Evolutionary conservation across 495 filamentous ascomycete genomes (phyloP).

Genomic region (Penicillium ucsense): DNA sequence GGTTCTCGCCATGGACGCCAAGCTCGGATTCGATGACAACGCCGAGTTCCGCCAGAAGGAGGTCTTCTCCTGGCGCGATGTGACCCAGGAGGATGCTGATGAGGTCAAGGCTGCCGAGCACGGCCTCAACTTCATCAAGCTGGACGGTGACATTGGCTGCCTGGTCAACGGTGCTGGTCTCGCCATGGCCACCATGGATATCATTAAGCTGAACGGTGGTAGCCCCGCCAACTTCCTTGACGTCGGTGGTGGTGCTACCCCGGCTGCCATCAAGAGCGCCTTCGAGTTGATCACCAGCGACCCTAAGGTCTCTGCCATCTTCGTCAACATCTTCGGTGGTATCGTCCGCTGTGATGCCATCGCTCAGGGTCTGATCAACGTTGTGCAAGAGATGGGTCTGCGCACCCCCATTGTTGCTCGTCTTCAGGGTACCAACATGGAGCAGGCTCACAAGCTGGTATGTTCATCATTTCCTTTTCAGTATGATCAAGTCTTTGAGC

Average conservation of each 20-base stretch:
- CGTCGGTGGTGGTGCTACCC: slow-evolving; percentile 94
- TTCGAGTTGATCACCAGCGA: slow-evolving; percentile 98
- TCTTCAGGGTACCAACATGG: slow-evolving; percentile 98
- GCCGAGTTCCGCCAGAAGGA: slow-evolving; percentile 97
- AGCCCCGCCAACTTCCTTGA: slow-evolving; percentile 97
- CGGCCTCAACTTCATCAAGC: slow-evolving; percentile 98
- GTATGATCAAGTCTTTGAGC: not conserved
- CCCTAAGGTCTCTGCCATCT: slow-evolving; percentile 96
- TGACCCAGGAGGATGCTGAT: slow-evolving; percentile 89
- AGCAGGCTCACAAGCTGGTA: slow-evolving; percentile 81
- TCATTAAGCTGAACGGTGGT: slow-evolving; percentile 99
- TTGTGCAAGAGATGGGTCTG: slow-evolving; percentile 86
- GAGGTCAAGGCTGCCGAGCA: slow-evolving; percentile 90
- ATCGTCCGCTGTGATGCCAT: slow-evolving; percentile 98
- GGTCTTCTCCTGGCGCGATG: slow-evolving; percentile 86
- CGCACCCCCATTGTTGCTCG: slow-evolving; percentile 93
- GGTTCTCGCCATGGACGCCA: slow-evolving; percentile 98
- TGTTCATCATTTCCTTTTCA: slow-evolving; percentile 5
- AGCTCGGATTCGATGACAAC: slow-evolving; percentile 96
- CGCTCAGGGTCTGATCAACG: slow-evolving; percentile 88
- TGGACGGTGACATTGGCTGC: slow-evolving; percentile 98
- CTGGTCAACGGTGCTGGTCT: slow-evolving; percentile 97
- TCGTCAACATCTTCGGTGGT: slow-evolving; percentile 99
- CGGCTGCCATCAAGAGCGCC: slow-evolving; percentile 90
- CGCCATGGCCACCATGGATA: slow-evolving; percentile 99